Evolutionary conservation across 2,329 filamentous ascomycete species (phyloP), one percentile per base, ranked within the genome.

Genomic region (Sarocladium kiliense): DNA sequence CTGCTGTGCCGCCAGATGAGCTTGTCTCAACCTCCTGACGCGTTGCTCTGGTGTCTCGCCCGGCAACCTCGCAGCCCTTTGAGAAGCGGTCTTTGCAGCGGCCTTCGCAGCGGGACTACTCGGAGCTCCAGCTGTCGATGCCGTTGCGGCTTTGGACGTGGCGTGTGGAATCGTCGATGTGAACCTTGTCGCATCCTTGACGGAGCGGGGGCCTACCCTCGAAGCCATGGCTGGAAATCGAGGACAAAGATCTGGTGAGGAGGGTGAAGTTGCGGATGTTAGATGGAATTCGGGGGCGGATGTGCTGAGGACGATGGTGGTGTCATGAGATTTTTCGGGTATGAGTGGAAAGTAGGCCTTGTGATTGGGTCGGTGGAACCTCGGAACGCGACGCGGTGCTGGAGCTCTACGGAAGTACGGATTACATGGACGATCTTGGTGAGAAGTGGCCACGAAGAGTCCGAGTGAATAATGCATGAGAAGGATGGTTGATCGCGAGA

Each of bases 111-210:
- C 47, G 18, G 47, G 47, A 51, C 47, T 45, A n/a, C 41, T 51
- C 18, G 36, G 32, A 23, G 61, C 54, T 54, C 59, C 58, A 21
- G 59, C 61, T 55, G 62, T 57, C 27, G 60, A 57, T 25, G 73
- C 70, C 37, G 68, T 65, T 55, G 68, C 69, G 58, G 65, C 65
- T 68, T 88, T 88, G 61, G 84, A 82, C 60, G 80, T 79, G 63
- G 87, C 88, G 72, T 91, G 88, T 54, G 74, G 74, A 57, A 74
- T 73, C 56, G 73, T 75, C 55, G 74, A 75, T 34, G 74, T 76
- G 68, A 76, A 94, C 67, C 88, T 86, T 64, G 89, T 94, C 62
- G 89, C 89, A 69, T 92, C 89, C 64, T 82, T 83, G 68, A 88
- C 85, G 73, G 84, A 89, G 67, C 87, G 86, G 58, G 87, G 79